Conservation (phyloP, 202 grass and related monocot species). For the Elaeis oleifera region DNA sequence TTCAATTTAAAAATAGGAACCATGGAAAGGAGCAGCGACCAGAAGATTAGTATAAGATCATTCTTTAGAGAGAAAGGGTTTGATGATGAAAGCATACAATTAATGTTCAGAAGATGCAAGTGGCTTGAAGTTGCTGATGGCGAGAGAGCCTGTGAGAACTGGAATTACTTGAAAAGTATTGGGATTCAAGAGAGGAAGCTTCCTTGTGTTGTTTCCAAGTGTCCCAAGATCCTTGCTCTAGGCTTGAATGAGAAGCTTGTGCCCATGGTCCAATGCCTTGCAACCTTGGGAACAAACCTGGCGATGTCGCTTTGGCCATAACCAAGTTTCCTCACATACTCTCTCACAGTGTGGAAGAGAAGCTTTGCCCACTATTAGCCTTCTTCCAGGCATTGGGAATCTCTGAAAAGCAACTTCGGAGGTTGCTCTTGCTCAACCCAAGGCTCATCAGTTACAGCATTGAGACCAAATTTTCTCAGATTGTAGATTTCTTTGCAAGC, state of each 20-base stretch:
- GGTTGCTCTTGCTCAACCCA: slow-evolving; percentile 74
- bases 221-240: slow-evolving; percentile 76
- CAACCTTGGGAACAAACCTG: slow-evolving; percentile 53
- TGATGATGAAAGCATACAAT: slow-evolving; percentile 47
- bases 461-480: slow-evolving; percentile 68
- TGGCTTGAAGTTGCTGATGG: slow-evolving; percentile 40
- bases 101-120: slow-evolving; percentile 59
- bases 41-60: slow-evolving; percentile 27
- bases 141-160: slow-evolving; percentile 45
- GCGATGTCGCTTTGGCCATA: slow-evolving; percentile 60
- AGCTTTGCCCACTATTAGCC: slow-evolving; percentile 78
- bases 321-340: slow-evolving; percentile 81
- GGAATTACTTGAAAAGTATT: slow-evolving; percentile 67
- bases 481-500: slow-evolving; percentile 50
- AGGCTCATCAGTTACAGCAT: slow-evolving; percentile 96
- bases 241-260: slow-evolving; percentile 54
- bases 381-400: slow-evolving; percentile 78
- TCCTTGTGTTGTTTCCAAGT: slow-evolving; percentile 63
- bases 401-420: slow-evolving; percentile 73
- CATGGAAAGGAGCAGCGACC: slow-evolving; percentile 7
- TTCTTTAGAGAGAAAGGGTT: slow-evolving; percentile 83
- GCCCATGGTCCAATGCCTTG: slow-evolving; percentile 78
- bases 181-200: slow-evolving; percentile 79
- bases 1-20: not conserved
- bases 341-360: slow-evolving; percentile 79